Conservation (phyloP, 805 yeast species). For the Candida bentonensis region DNA sequence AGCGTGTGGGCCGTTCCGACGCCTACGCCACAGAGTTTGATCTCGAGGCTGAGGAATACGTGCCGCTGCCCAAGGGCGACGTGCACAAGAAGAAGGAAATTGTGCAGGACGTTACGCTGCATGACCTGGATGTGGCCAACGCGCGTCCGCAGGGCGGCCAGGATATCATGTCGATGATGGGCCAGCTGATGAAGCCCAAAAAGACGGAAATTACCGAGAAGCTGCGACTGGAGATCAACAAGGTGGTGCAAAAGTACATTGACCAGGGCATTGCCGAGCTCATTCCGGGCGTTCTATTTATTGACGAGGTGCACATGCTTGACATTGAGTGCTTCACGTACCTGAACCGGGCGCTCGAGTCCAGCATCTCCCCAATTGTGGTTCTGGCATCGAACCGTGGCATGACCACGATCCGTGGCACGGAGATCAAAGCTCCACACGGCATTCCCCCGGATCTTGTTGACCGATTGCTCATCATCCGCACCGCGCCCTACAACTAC, state of each 20-base stretch:
- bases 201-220: conserved; percentile 97
- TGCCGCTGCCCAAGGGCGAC: conserved; percentile 97
- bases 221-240: conserved; percentile 83
- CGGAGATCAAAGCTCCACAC: conserved; percentile 75
- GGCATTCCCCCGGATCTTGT: conserved; percentile 93
- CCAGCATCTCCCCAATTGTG: conserved; percentile 84
- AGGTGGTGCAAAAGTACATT: conserved; percentile 88
- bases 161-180: conserved; percentile 91
- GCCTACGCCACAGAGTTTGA: conserved; percentile 98
- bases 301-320: conserved; percentile 97
- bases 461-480: conserved; percentile 81
- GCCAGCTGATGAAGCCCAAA: conserved; percentile 88
- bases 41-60: conserved; percentile 96
- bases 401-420: conserved; percentile 79
- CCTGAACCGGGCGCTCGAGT: conserved; percentile 85
- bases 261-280: conserved; percentile 97
- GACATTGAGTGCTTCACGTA: conserved; percentile 95
- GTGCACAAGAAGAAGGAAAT: conserved; percentile 96
- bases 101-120: conserved; percentile 92
- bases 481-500: conserved; percentile 76
- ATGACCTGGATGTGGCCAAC: conserved; percentile 92
- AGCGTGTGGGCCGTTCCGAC: conserved; percentile 95
- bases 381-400: conserved; percentile 95
- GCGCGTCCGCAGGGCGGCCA: conserved; percentile 97
- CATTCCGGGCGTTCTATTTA: conserved; percentile 94